Evolutionary conservation across 108 stramenopile species (phyloP).

Genomic region (Stephanodiscus minutulus): DNA sequence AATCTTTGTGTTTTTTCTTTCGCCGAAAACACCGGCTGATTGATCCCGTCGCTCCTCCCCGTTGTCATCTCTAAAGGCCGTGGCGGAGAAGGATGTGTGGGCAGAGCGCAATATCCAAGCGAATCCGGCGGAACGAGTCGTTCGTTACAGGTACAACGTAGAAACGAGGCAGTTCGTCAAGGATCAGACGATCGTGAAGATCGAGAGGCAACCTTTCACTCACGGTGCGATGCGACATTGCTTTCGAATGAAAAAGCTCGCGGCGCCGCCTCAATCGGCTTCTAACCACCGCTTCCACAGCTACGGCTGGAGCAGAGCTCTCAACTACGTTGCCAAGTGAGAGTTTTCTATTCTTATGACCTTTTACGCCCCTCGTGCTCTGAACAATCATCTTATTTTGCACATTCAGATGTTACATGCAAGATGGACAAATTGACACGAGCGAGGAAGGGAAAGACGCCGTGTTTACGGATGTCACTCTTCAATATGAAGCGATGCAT

Average conservation of each 20-base stretch:
- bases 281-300: constrained; percentile 75
- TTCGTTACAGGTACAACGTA: constrained; percentile 74
- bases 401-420: constrained; percentile 21
- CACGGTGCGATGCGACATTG: constrained; percentile 84
- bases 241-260: constrained; percentile 83
- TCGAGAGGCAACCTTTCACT: constrained; percentile 69
- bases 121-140: constrained; percentile 73
- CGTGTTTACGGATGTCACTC: constrained; percentile 69
- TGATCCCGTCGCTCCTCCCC: neutral
- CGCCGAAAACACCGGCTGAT: neutral
- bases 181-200: constrained; percentile 75
- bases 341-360: constrained; percentile 23
- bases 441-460: constrained; percentile 60
- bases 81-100: constrained; percentile 73
- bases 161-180: constrained; percentile 53
- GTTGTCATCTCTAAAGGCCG: constrained; percentile 38
- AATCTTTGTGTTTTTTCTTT: neutral
- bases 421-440: constrained; percentile 54
- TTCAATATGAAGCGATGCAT: constrained; percentile 79
- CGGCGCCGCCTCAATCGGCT: constrained; percentile 62
- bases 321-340: constrained; percentile 79
- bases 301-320: constrained; percentile 75
- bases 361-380: neutral
- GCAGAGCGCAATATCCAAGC: constrained; percentile 61
- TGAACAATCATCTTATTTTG: neutral